These are phyloP conservation scores for Oenanthe sinensis DNA, from an alignment of 129 eudicot species.

Conservation along the genomic window DNA sequence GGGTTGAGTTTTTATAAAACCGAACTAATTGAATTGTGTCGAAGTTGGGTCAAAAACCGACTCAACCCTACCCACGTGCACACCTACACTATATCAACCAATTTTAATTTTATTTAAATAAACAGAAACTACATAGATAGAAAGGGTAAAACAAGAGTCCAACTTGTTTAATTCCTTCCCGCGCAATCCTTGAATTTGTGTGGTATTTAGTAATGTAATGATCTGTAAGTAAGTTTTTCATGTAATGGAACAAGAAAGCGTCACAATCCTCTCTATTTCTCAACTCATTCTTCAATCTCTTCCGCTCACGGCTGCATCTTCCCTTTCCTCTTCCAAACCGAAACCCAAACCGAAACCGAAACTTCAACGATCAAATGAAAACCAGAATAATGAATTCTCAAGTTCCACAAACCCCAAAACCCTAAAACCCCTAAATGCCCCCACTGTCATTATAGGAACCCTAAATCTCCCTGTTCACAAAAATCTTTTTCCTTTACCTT, in stretches of 20 bases:
- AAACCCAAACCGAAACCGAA: not conserved
- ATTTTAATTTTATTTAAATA: too few species aligned
- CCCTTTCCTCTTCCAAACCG: constrained; percentile 19
- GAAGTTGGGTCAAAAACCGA: too few species aligned
- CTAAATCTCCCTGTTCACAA: constrained; percentile 27
- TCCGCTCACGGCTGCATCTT: constrained; percentile 51
- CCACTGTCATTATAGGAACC: constrained; percentile 50
- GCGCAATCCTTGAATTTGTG: not conserved
- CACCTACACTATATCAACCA: too few species aligned
- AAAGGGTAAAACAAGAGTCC: too few species aligned
- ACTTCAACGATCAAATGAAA: not conserved
- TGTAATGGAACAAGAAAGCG: constrained; percentile 23
- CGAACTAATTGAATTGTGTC: too few species aligned
- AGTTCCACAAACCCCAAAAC: constrained; percentile 18
- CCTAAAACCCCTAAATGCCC: constrained; percentile 48
- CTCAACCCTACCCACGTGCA: too few species aligned
- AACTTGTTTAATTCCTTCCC: not conserved
- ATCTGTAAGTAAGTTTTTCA: not conserved
- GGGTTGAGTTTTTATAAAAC: too few species aligned
- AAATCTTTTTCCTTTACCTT: constrained; percentile 6
- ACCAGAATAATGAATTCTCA: not conserved
- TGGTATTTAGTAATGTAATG: not conserved
- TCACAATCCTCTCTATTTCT: constrained; percentile 26
- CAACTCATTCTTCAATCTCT: constrained; percentile 50
- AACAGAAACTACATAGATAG: too few species aligned